Percentiles rank a stretch among this genome's conserved stretches.
Evolutionary conservation across 202 grass and related monocot species (phyloP).

Genomic region (Carex arenaria): DNA sequence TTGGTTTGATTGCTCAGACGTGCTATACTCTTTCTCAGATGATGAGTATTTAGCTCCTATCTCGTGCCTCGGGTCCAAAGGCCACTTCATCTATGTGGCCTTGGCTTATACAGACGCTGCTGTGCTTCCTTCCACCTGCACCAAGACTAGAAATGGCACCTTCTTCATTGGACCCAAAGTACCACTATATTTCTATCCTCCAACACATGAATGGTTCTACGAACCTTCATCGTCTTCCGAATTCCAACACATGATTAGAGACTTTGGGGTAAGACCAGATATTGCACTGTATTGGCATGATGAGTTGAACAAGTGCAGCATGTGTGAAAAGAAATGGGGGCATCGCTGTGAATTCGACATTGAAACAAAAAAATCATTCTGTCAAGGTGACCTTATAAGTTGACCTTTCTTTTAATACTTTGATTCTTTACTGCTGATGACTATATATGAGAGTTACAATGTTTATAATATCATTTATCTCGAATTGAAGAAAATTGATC

Average conservation of each 20-base stretch:
- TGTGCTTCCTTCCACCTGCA: conserved; percentile 9
- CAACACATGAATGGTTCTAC: no score
- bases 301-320: no score
- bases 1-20: background rate
- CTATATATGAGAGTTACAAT: background rate
- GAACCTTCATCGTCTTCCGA: no score
- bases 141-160: background rate
- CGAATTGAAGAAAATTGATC: no score
- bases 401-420: background rate
- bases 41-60: background rate
- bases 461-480: no score
- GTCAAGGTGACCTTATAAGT: background rate
- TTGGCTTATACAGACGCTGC: fast-evolving
- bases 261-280: no score
- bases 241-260: no score
- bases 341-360: background rate
- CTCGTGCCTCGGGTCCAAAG: conserved; percentile 12
- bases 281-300: no score
- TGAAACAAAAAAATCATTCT: background rate
- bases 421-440: background rate
- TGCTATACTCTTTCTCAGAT: background rate
- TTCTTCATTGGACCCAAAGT: background rate
- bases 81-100: conserved; percentile 17
- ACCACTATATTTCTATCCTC: background rate
- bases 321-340: no score